Evolutionary conservation across 768 basidiomycete genomes (phyloP), one percentile per base, ranked within the genome.

Genomic region (Flagelloscypha sp.): DNA sequence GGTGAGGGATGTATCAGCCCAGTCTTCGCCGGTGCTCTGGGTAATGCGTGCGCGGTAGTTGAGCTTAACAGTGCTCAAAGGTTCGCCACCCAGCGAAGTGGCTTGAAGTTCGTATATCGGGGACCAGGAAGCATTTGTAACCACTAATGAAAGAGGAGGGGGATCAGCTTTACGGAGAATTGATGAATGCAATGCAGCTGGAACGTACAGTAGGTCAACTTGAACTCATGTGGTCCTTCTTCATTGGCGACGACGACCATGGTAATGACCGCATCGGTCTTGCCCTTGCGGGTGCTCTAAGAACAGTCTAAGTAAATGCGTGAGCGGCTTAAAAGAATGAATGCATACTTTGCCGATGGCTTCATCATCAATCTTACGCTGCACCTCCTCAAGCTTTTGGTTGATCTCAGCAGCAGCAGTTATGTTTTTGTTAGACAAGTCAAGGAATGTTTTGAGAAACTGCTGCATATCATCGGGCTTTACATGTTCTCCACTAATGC

Each of bases 61-160:
- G 7, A 81, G 58, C 3, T 62, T 43, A 17, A 76, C 63, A 0
- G 58, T 47, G 5, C 65, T 48, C 0, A 64, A 64, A 3, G 68
- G 64, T 38, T 67, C 62, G 0, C 67, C 68, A 9, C 40, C 59
- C 49, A 35, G 65, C 13, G 65, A 70, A 0, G 59, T 61, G 2
- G 75, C 74, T 38, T 75, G 68, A 1, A 81, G 62, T 42, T 79
- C 77, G 44, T 79, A 79, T 3, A 62, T 63, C 2, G 76, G 70
- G 12, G 52, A 49, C 76, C 76, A 79, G 16, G 50, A 50, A 2
- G 68, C 71, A 21, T 66, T 54, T 30, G 50, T 57, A 12, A 80
- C 76, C 33, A 75, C 78, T 76, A 29, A 22, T 22, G 21, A 28
- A 31, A 15, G 19, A 28, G 15, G 9, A 13, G 25, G 13, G 13